Evolutionary conservation across 352 stramenopile genomes (phyloP).

Genomic region (Phytophthora cactorum): DNA sequence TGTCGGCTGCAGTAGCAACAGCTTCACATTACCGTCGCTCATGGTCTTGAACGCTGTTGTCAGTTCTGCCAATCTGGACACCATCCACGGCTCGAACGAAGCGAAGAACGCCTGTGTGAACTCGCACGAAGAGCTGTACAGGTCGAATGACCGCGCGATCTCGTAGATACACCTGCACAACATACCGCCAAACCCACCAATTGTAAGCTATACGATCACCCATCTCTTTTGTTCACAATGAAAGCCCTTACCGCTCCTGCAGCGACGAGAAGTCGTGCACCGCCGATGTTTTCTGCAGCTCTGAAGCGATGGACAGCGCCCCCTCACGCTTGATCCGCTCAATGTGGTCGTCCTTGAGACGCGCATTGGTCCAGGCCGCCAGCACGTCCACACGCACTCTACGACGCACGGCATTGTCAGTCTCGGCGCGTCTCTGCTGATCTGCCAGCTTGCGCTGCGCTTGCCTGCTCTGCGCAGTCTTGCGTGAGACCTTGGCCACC

Average conservation of each 20-base stretch:
- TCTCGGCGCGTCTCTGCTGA: conserved; percentile 47
- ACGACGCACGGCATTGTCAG: conserved; percentile 55
- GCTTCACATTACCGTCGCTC: conserved; percentile 63
- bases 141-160: conserved; percentile 77
- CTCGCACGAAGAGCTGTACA: conserved; percentile 63
- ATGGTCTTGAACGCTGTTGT: conserved; percentile 78
- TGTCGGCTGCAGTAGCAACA: conserved; percentile 64
- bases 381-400: conserved; percentile 77
- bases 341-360: conserved; percentile 78
- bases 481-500: conserved; percentile 50
- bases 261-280: conserved; percentile 50
- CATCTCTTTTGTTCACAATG: neutral
- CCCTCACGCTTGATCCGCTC: conserved; percentile 72
- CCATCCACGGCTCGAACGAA: conserved; percentile 81
- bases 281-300: conserved; percentile 56
- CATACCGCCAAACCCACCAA: neutral
- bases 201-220: neutral
- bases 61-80: conserved; percentile 65
- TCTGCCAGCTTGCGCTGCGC: conserved; percentile 43
- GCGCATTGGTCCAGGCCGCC: conserved; percentile 70
- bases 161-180: conserved; percentile 67
- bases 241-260: conserved; percentile 54
- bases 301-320: conserved; percentile 61
- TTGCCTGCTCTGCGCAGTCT: conserved; percentile 59
- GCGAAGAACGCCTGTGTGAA: conserved; percentile 70